These are phyloP conservation scores for Dactylellina parvicollis DNA, from an alignment of 2,329 filamentous ascomycete genomes.

Conservation along the genomic window DNA sequence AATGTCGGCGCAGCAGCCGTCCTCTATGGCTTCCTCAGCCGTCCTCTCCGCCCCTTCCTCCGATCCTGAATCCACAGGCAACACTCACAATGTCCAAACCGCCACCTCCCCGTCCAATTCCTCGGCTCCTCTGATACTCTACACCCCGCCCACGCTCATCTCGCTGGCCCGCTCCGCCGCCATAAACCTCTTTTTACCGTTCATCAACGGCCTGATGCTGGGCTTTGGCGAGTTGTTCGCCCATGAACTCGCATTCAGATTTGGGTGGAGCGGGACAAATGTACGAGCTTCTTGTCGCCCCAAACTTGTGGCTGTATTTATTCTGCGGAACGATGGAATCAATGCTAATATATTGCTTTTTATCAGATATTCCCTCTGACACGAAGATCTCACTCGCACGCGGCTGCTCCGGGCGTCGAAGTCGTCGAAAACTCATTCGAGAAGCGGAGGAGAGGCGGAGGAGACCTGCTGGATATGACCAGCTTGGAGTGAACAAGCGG, in stretches of 20 bases:
- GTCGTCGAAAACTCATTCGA: constrained; percentile 47
- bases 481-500: constrained; percentile 52
- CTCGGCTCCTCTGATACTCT: constrained; percentile 79
- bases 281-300: constrained; percentile 65
- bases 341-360: constrained; percentile 40
- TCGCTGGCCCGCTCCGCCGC: constrained; percentile 84
- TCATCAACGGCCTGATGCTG: constrained; percentile 97
- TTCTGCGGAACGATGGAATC: not conserved
- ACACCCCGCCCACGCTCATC: constrained; percentile 88
- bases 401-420: constrained; percentile 46
- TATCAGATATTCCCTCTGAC: constrained; percentile 66
- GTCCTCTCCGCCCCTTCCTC: constrained; percentile 27
- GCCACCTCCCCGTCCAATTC: constrained; percentile 60
- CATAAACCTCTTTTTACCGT: constrained; percentile 94
- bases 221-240: constrained; percentile 97
- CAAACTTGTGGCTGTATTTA: not conserved
- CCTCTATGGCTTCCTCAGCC: constrained; percentile 53
- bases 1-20: constrained; percentile 48
- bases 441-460: constrained; percentile 67
- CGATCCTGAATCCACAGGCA: constrained; percentile 36
- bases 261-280: constrained; percentile 95
- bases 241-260: constrained; percentile 89
- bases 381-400: constrained; percentile 53
- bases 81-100: constrained; percentile 9
- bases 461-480: constrained; percentile 62